Evolutionary conservation across 2,329 filamentous ascomycete genomes (phyloP).

Genomic region (Ceratocystis cubensis): DNA sequence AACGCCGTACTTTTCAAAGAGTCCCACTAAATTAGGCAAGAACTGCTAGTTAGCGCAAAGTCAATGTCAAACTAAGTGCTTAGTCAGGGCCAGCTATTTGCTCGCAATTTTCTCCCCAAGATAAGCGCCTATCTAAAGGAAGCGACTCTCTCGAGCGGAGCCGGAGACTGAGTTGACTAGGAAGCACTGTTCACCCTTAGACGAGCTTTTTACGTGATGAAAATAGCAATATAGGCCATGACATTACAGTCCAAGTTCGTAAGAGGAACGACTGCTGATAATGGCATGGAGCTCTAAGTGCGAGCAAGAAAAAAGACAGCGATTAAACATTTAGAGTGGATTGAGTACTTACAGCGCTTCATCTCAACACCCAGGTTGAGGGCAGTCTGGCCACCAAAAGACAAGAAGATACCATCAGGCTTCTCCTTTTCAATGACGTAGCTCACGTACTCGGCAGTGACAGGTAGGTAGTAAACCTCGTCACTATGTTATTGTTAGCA

Average conservation of each 20-base stretch:
- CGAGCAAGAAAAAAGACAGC: neutral
- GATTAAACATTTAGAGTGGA: neutral
- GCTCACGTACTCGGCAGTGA: conserved; percentile 93
- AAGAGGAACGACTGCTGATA: conserved; percentile 6
- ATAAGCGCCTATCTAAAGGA: neutral
- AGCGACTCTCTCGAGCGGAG: conserved; percentile 7
- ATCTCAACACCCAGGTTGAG: conserved; percentile 95
- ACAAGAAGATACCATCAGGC: conserved; percentile 93
- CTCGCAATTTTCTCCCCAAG: neutral
- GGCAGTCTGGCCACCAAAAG: conserved; percentile 93
- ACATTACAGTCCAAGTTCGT: conserved; percentile 3
- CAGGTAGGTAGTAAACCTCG: conserved; percentile 95
- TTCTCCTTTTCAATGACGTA: conserved; percentile 94
- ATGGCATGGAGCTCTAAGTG: conserved; percentile 15
- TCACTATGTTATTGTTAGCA: conserved; percentile 36
- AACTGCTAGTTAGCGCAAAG: conserved; percentile 7
- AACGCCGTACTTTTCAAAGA: conserved; percentile 90
- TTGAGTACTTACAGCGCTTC: conserved; percentile 49
- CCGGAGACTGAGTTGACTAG: conserved; percentile 8
- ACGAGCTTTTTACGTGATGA: conserved; percentile 14
- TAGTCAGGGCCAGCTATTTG: neutral
- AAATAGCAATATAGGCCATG: conserved; percentile 10
- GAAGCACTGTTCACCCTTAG: conserved; percentile 15
- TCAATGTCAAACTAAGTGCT: neutral
- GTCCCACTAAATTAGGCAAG: conserved; percentile 43